Evolutionary conservation across 1,284 basidiomycete species (phyloP), one percentile per base, ranked within the genome.

Genomic region (Fomes fomentarius): DNA sequence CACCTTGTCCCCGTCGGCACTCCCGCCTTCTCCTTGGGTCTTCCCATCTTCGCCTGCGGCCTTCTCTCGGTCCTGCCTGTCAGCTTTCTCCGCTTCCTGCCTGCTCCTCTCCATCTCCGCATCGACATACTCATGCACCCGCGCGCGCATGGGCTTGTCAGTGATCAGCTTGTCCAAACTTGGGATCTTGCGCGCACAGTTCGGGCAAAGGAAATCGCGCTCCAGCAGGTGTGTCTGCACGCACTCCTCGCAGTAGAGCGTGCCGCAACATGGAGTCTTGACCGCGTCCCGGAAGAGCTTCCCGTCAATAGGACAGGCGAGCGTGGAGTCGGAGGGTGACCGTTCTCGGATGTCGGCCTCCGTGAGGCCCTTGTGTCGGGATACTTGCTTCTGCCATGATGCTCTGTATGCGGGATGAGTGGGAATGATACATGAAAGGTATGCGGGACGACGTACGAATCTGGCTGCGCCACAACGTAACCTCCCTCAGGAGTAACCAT

Each of bases 401-500:
- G 79, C 91, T 35, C 93, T 95, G 60, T 6, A 43, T 35, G 39
- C 57, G 44, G 41, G 43, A 37, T 58, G 41, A 46, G 19, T 28
- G 33, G 33, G 40, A 42, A 30, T n/a, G n/a, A n/a, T 22, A 34
- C 11, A 30, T 30, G 2, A 7, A 24, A 24, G 3, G 19, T 15
- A 8, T 24, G 8, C 6, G 9, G 11, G 26, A 82, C 4, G 11
- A 56, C 93, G 68, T 76, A 94, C 92, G 84, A 81, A 73, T 98
- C 95, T 0, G 95, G 94, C 63, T 96, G 89, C 0, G 95, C 95
- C 43, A 95, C 91, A 11, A 98, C 95, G 72, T 95, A 98, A 43
- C 94, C 93, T 60, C 96, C 95, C 67, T 98, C 95, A 1, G 95
- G 93, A 1, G 95, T 98, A 57, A 98, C 89, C 95, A 98, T 98